Evolutionary conservation across 1,284 basidiomycete species (phyloP), one percentile per base, ranked within the genome.

Genomic region (Ustilago trichophora): DNA sequence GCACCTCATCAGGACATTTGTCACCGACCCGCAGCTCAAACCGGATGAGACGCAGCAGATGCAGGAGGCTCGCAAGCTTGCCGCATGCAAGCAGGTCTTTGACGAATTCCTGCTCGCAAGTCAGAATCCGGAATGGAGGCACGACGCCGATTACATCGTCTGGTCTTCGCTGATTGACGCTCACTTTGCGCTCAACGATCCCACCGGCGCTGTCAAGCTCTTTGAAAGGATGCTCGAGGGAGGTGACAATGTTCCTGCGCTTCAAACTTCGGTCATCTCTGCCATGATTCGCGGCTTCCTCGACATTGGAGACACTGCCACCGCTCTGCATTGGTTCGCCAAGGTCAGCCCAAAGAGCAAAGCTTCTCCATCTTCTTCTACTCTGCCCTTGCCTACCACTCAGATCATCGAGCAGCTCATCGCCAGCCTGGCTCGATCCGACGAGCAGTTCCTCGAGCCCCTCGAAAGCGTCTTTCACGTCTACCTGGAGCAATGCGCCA

Each of bases 121-220:
- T 6, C 49, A 69, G 34, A 82, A 81, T 15, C 36, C 68, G 3
- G 45, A 69, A 24, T 25, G 56, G 57, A 44, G 55, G 15, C 53
- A 64, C 18, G 40, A 71, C 16, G 35, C 55, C 32, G 73, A 80
- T 43, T 82, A 87, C 25, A 72, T 83, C 29, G 84, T 91, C 2
- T 93, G 88, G 87, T 88, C 88, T 63, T 83, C 85, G 63, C 90
- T 93, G 87, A 87, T 95, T 49, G 84, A 87, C 37, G 87, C 88
- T 0, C 89, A 91, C 82, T 90, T 95, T 84, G 84, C 83, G 16
- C 86, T 85, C 27, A 88, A 87, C 5, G 84, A 88, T 55, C 84
- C 88, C 0, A 86, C 87, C 3, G 86, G 85, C 40, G 92, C 88
- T 6, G 78, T 93, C 9, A 85, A 82, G 16, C 81, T 94, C 3